phyloP scores from a whole-genome alignment of 345 rosid genomes.

The Sapria himalayana region DNA sequence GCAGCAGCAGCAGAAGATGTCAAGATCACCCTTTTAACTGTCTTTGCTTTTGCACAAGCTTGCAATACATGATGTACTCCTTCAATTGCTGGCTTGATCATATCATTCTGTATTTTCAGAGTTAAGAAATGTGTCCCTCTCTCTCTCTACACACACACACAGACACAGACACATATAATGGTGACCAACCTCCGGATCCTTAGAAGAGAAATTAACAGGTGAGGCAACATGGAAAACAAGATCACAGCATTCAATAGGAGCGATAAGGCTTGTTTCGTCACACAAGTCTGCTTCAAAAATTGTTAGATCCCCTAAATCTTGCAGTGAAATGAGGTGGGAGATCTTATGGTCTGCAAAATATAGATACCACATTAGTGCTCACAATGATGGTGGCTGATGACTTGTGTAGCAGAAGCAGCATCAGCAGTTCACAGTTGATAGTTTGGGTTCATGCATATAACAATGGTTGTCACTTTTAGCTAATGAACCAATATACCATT shows the following conservation, averaged over 20 bases:
- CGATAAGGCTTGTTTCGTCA: constrained; percentile 38
- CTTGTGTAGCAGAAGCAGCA: background rate
- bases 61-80: constrained; percentile 64
- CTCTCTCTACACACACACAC: too few relatives aligned
- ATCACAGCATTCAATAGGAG: constrained; percentile 38
- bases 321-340: constrained; percentile 27
- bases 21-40: constrained; percentile 55
- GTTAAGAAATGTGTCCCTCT: background rate
- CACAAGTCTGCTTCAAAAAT: constrained; percentile 55
- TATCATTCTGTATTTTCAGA: constrained; percentile 32
- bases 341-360: constrained; percentile 34
- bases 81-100: constrained; percentile 76
- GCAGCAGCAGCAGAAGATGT: constrained; percentile 90
- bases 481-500: too few relatives aligned
- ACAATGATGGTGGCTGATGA: background rate
- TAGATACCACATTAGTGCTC: background rate
- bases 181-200: constrained; percentile 57
- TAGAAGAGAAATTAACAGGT: constrained; percentile 58
- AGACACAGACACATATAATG: background rate
- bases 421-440: too few relatives aligned
- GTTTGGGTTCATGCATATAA: too few relatives aligned
- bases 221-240: constrained; percentile 85
- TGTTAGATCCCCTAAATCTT: constrained; percentile 40
- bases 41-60: constrained; percentile 37
- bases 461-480: too few relatives aligned